phyloP scores from a whole-genome alignment of 306 rosid species.

The Cicer cuneatum region DNA sequence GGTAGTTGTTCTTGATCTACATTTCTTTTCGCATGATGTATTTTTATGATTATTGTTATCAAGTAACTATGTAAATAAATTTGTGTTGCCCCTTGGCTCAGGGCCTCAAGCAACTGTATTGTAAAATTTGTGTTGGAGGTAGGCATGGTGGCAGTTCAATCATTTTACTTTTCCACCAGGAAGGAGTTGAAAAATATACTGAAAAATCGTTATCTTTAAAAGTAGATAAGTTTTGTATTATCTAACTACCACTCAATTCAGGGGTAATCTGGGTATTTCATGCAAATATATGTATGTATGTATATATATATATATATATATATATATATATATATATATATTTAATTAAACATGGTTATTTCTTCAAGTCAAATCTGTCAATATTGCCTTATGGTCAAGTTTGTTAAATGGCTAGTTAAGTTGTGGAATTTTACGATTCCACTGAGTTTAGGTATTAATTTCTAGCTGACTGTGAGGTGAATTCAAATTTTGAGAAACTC shows the following conservation, averaged over 20 bases:
- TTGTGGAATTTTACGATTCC: too few relatives aligned
- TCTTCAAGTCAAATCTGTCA: too few relatives aligned
- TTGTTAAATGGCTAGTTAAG: too few relatives aligned
- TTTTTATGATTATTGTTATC: conserved; percentile 19
- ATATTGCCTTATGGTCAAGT: too few relatives aligned
- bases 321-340: too few relatives aligned
- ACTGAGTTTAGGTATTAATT: too few relatives aligned
- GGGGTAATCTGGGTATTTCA: not conserved
- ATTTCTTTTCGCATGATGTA: not conserved
- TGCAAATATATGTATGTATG: too few relatives aligned
- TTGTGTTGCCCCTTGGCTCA: conserved; percentile 2
- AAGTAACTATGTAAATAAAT: not conserved
- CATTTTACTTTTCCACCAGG: not conserved
- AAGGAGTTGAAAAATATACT: not conserved
- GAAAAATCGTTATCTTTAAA: not conserved
- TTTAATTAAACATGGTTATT: too few relatives aligned
- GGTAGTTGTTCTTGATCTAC: conserved; percentile 41
- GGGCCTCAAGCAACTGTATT: not conserved
- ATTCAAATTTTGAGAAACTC: too few relatives aligned
- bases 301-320: too few relatives aligned
- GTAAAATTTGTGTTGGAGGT: not conserved
- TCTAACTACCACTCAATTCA: not conserved
- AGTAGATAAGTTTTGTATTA: not conserved
- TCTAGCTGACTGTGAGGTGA: too few relatives aligned
- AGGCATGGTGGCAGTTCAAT: not conserved